Base-by-base conservation (phyloP, 257 asterid species). In the Ligustrum vulgare region DNA sequence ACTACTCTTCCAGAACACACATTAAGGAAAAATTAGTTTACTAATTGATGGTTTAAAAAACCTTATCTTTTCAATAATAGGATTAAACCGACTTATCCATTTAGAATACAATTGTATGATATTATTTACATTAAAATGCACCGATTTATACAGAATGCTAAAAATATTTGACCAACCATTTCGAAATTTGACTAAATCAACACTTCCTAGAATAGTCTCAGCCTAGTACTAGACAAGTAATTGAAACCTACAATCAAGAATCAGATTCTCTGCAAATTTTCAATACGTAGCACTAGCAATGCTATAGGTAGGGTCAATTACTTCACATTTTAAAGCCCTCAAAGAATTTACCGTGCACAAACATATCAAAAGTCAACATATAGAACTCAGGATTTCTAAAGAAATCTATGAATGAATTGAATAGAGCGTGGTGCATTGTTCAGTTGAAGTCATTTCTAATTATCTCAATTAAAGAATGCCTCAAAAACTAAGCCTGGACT, bases 251-350 rank as follows among this genome's bases (percentile, higher is more conserved):
- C 3, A 39, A 39, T 9, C 13, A 39, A 39, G 45, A 39, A 39
- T 9, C 2, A 2, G 39, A 35, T 0, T 39, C 45, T 39, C 15
- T 39, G 13, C 45, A 39, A 39, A 39, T 39, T 39, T 39, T 39
- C 45, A 39, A 39, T 39, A 10, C 47, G 32, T 37, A 6, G 43
- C 60, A 41, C 4, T 9, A 5, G 43, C 22, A 13, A 70, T 20
- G 63, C 66, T 20, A 74, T 74, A 45, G 4, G 58, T 5, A 58
- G 35, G 72, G 49, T 43, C 66, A 41, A 39, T 70, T 23, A 72
- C 56, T 35, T 11, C 63, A 31, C 35, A 39, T 18, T 36, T 60
- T 15, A 32, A 62, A 63, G 70, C 35, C 3, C 45, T 64, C 65
- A 13, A 43, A 41, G 31, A 4, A n/a, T n/a, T n/a, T n/a, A n/a